Evolutionary conservation across 352 stramenopile species (phyloP).

Genomic region (Globisporangium polare): DNA sequence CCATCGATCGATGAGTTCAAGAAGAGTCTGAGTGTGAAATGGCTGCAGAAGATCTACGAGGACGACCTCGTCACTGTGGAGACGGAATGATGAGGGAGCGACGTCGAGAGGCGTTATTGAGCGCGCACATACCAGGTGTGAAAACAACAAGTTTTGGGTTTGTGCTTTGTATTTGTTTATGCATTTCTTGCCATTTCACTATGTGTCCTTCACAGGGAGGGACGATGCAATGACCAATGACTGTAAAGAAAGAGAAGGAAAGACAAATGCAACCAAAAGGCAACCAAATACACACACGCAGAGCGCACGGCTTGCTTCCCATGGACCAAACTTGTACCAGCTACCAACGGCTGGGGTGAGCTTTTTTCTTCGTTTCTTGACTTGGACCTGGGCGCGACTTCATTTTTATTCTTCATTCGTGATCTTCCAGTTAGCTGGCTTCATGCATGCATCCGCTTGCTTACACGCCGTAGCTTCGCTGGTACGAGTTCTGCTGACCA

Average conservation of each 20-base stretch:
- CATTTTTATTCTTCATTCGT: conserved; percentile 6
- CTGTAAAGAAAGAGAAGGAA: conserved; percentile 13
- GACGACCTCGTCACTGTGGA: neutral
- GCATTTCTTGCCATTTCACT: conserved; percentile 9
- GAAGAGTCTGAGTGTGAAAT: conserved; percentile 41
- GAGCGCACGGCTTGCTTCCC: neutral
- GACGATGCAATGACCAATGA: conserved; percentile 5
- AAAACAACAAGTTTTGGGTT: conserved; percentile 7
- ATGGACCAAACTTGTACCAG: conserved; percentile 4
- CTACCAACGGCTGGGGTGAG: conserved; percentile 18
- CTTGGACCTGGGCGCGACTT: conserved; percentile 4
- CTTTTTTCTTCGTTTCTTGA: neutral
- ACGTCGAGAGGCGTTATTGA: neutral
- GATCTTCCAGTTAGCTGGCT: neutral
- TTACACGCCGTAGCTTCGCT: conserved; percentile 85
- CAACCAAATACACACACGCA: conserved; percentile 10
- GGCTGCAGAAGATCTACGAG: conserved; percentile 71
- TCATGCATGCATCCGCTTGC: neutral
- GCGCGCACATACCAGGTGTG: neutral
- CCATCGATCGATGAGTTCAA: conserved; percentile 32
- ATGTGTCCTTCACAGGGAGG: conserved; percentile 1
- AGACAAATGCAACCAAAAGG: conserved; percentile 14
- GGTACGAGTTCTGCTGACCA: conserved; percentile 89
- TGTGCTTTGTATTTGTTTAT: conserved; percentile 18
- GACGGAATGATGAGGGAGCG: neutral